Evolutionary conservation across 345 rosid species (phyloP).

Genomic region (Linum tenue): DNA sequence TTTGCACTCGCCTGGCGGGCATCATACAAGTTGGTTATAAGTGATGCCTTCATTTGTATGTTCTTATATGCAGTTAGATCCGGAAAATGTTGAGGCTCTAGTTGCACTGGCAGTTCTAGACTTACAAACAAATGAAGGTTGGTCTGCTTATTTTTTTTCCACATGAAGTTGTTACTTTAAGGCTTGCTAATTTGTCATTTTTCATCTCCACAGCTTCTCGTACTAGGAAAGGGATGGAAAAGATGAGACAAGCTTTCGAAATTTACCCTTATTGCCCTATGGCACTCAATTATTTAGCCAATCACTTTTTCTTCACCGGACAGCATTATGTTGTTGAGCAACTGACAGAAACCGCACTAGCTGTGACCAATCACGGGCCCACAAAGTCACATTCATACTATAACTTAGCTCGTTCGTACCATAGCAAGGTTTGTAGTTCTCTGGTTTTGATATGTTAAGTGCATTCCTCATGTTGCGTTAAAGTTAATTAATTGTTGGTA

Average conservation of each 20-base stretch:
- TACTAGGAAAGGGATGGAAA: conserved; percentile 77
- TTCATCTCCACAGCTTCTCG: conserved; percentile 50
- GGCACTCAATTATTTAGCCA: conserved; percentile 89
- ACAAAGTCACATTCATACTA: conserved; percentile 94
- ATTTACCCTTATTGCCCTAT: no score
- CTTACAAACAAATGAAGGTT: conserved; percentile 82
- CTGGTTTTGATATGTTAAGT: no score
- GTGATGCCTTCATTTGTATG: no score
- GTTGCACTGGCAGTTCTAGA: no score
- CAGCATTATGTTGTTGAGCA: conserved; percentile 97
- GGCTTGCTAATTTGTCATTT: conserved; percentile 8
- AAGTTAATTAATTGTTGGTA: no score
- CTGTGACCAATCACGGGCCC: conserved; percentile 88
- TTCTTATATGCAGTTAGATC: no score
- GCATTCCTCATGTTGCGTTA: no score
- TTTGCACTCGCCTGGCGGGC: no score
- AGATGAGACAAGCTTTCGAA: conserved; percentile 87
- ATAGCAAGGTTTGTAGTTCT: conserved; percentile 74
- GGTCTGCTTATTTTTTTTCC: conserved; percentile 1
- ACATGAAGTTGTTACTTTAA: conserved; percentile 10
- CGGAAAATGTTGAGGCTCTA: no score
- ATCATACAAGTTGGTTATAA: no score
- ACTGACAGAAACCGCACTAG: conserved; percentile 93
- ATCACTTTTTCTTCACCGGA: conserved; percentile 98
- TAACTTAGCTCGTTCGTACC: conserved; percentile 94